Conservation (phyloP, 179 eudicot genomes). For the Silene noctiflora region DNA sequence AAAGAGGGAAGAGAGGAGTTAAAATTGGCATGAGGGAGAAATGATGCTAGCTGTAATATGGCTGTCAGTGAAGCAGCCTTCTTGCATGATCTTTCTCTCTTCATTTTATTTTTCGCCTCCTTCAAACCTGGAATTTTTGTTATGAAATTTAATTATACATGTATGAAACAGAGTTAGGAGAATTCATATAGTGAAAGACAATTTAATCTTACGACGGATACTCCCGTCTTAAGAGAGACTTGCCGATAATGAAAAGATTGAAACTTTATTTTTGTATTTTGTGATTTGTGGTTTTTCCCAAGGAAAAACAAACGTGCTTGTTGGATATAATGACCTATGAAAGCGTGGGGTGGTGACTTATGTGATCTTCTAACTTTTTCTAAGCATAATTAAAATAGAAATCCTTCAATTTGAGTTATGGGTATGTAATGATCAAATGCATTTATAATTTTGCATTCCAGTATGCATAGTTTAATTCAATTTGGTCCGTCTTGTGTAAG, state of each 20-base stretch:
- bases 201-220: too few species aligned
- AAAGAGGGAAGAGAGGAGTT: conserved; percentile 15
- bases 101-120: conserved; percentile 2
- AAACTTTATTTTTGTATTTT: neutral
- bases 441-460: neutral
- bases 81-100: conserved; percentile 69
- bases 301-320: conserved; percentile 63
- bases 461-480: neutral
- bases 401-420: conserved; percentile 18
- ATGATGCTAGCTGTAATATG: conserved; percentile 62
- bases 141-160: conserved; percentile 2
- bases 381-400: neutral
- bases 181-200: neutral
- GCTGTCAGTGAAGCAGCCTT: conserved; percentile 80
- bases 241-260: neutral
- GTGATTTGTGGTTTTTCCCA: neutral
- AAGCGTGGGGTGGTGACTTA: conserved; percentile 45
- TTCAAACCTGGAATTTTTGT: conserved; percentile 13
- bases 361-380: conserved; percentile 10
- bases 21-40: conserved; percentile 29
- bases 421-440: conserved; percentile 24
- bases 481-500: too few species aligned
- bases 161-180: neutral
- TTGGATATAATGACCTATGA: conserved; percentile 54
- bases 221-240: too few species aligned